Evolutionary conservation across 768 basidiomycete species (phyloP).

Genomic region (Roridomyces roridus): DNA sequence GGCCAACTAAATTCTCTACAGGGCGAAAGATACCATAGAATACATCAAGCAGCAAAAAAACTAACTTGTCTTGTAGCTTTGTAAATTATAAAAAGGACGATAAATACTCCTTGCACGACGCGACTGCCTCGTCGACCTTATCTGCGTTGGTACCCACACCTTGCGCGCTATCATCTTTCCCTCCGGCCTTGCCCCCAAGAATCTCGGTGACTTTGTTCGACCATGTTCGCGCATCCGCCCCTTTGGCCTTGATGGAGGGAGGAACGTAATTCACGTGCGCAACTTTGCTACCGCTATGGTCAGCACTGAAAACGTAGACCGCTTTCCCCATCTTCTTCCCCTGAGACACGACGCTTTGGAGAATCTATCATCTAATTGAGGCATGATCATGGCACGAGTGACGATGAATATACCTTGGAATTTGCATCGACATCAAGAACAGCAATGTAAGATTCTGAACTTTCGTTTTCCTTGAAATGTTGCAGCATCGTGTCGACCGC

Average conservation of each 20-base stretch:
- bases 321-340: conserved; percentile 86
- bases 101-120: conserved; percentile 56
- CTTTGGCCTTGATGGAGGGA: conserved; percentile 59
- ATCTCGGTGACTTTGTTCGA: conserved; percentile 77
- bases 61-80: conserved; percentile 14
- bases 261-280: conserved; percentile 87
- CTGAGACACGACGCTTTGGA: conserved; percentile 76
- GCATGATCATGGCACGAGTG: conserved; percentile 2
- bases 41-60: conserved; percentile 25
- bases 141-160: conserved; percentile 78
- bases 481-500: conserved; percentile 70
- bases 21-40: conserved; percentile 34
- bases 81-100: conserved; percentile 17
- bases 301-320: conserved; percentile 87
- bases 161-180: conserved; percentile 91
- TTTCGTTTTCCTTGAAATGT: conserved; percentile 81
- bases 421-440: conserved; percentile 82
- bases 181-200: conserved; percentile 95
- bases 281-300: conserved; percentile 72
- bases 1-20: conserved; percentile 7
- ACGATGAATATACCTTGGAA: conserved; percentile 64
- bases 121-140: conserved; percentile 72
- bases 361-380: conserved; percentile 49
- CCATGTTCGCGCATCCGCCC: conserved; percentile 90
- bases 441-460: conserved; percentile 73